phyloP scores from a whole-genome alignment of 768 basidiomycete species.

The Lactarius hengduanensis region DNA sequence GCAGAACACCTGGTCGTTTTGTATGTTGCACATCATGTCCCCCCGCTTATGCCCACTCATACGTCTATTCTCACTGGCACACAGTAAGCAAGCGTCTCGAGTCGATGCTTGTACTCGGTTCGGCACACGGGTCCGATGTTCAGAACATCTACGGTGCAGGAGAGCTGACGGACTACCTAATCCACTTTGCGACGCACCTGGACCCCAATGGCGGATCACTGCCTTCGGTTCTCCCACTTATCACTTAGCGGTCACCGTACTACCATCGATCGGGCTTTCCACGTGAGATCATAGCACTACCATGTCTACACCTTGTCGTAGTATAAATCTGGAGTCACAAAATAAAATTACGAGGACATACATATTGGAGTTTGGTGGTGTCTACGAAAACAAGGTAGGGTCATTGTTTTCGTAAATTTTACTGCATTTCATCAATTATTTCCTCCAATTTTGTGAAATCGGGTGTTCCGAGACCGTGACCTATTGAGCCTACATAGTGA shows the following conservation, averaged over 20 bases:
- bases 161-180: constrained; percentile 27
- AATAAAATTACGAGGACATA: too few relatives aligned
- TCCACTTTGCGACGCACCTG: constrained; percentile 32
- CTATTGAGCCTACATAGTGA: neutral
- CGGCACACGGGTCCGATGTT: constrained; percentile 24
- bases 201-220: constrained; percentile 32
- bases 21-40: constrained; percentile 31
- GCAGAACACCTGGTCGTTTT: constrained; percentile 38
- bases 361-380: too few relatives aligned
- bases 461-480: neutral
- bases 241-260: too few relatives aligned
- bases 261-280: too few relatives aligned
- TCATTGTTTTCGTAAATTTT: too few relatives aligned
- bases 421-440: too few relatives aligned
- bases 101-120: constrained; percentile 30
- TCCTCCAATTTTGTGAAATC: neutral
- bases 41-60: neutral
- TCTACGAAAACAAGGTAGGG: too few relatives aligned
- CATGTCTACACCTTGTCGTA: too few relatives aligned
- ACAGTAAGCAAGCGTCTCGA: constrained; percentile 39
- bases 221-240: too few relatives aligned
- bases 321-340: too few relatives aligned
- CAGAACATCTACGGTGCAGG: constrained; percentile 15
- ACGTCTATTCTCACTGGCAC: neutral
- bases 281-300: too few relatives aligned